These are phyloP conservation scores for Cyberlindnera euphorbiae DNA, from an alignment of 805 yeast species.

Conservation along the genomic window DNA sequence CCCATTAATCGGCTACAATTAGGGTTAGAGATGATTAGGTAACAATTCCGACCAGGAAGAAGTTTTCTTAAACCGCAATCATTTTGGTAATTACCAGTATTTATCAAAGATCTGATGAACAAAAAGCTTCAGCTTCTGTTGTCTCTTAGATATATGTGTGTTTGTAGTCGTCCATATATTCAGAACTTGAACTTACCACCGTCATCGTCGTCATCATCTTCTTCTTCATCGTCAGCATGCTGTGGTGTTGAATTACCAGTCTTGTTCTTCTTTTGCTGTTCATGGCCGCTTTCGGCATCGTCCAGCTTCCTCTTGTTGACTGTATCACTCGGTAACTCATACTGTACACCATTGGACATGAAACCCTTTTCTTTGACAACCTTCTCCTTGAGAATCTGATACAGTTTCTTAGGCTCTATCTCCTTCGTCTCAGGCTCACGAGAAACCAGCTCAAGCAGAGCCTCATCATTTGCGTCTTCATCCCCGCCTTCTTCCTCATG, in stretches of 20 bases:
- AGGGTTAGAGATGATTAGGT: too few species aligned
- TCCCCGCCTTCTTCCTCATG: conserved; percentile 4
- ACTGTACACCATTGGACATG: conserved; percentile 18
- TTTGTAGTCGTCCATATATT: too few species aligned
- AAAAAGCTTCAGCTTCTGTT: too few species aligned
- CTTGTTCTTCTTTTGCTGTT: neutral
- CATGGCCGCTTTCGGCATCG: conserved; percentile 1
- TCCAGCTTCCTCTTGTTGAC: conserved; percentile 11
- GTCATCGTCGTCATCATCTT: conserved; percentile 21
- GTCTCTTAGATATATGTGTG: too few species aligned
- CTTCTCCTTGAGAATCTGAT: conserved; percentile 23
- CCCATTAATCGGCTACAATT: too few species aligned
- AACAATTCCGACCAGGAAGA: too few species aligned
- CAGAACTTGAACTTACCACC: conserved; percentile 26
- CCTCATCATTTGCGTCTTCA: conserved; percentile 18
- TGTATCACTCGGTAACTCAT: conserved; percentile 22
- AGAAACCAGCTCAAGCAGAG: conserved; percentile 10
- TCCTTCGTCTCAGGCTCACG: conserved; percentile 9
- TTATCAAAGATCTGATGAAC: too few species aligned
- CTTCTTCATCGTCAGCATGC: conserved; percentile 17
- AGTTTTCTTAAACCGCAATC: too few species aligned
- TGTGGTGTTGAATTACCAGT: too few species aligned
- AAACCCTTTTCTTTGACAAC: conserved; percentile 10
- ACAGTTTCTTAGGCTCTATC: conserved; percentile 22
- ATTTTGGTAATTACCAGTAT: too few species aligned